Percentiles rank a stretch among this genome's conserved stretches.
phyloP scores from a whole-genome alignment of 148 eudicot species.

The Tetragonia tetragonoides region DNA sequence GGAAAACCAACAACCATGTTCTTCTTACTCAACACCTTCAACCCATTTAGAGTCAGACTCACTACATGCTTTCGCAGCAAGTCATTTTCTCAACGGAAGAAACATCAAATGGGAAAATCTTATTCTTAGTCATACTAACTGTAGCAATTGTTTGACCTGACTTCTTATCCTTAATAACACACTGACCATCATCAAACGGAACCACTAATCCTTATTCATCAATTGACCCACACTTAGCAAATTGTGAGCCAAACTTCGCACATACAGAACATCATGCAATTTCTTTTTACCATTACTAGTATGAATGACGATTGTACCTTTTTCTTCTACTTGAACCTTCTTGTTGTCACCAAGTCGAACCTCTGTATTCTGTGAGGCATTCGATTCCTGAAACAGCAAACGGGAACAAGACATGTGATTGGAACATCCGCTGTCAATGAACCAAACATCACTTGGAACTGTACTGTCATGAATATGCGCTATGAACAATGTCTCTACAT shows the following conservation, averaged over 20 bases:
- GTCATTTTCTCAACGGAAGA: background rate
- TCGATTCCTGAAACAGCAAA: conserved; percentile 16
- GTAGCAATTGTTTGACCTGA: background rate
- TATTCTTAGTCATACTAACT: background rate
- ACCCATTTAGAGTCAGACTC: background rate
- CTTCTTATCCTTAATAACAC: conserved; percentile 3
- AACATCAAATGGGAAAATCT: too few relatives aligned
- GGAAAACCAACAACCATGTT: too few relatives aligned
- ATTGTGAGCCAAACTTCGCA: conserved; percentile 31
- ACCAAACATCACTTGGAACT: background rate
- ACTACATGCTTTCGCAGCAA: too few relatives aligned
- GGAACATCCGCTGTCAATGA: conserved; percentile 33
- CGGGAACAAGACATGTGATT: conserved; percentile 30
- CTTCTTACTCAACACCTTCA: too few relatives aligned
- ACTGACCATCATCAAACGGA: conserved; percentile 14
- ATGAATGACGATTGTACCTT: conserved; percentile 18
- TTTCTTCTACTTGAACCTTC: conserved; percentile 25
- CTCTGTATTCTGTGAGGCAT: conserved; percentile 7
- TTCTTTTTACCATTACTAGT: conserved; percentile 19
- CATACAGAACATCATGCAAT: conserved; percentile 27
- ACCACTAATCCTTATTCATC: background rate
- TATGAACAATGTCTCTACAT: conserved; percentile 18
- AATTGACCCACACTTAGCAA: conserved; percentile 32
- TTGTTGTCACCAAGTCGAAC: conserved; percentile 28
- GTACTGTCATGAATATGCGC: background rate